Evolutionary conservation across 208 protist genomes (phyloP).

Genomic region (Naegleria fowleri): DNA sequence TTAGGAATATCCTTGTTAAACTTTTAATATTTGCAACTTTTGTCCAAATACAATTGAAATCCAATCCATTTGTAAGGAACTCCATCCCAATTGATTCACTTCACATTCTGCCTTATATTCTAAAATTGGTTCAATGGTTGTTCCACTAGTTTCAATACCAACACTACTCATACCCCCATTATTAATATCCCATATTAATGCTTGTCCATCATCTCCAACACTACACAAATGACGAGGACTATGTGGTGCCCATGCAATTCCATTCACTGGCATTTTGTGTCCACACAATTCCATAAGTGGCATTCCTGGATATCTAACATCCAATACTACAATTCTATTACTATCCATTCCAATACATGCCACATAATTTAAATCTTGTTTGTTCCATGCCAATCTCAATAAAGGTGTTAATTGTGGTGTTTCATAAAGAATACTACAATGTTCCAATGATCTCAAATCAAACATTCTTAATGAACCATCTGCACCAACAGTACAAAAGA

Average conservation of each 20-base stretch:
- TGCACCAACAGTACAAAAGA: conserved; percentile 94
- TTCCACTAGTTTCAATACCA: conserved; percentile 49
- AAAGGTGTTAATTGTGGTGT: conserved; percentile 75
- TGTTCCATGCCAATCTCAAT: conserved; percentile 93
- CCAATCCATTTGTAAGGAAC: conserved; percentile 60
- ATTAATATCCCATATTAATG: conserved; percentile 91
- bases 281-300: conserved; percentile 62
- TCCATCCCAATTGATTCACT: conserved; percentile 77
- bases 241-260: conserved; percentile 88
- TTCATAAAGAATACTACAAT: conserved; percentile 97
- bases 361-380: conserved; percentile 91
- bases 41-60: conserved; percentile 58
- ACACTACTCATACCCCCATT: conserved; percentile 21
- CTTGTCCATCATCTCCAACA: conserved; percentile 88
- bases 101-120: conserved; percentile 62
- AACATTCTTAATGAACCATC: conserved; percentile 96
- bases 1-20: conserved; percentile 13
- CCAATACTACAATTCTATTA: conserved; percentile 84
- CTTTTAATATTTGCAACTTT: conserved; percentile 59
- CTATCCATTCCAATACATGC: conserved; percentile 90
- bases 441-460: conserved; percentile 91
- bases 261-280: conserved; percentile 85
- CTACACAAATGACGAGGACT: conserved; percentile 83
- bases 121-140: conserved; percentile 56
- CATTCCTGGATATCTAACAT: conserved; percentile 80